Percentiles rank a stretch among this genome's conserved stretches.
phyloP scores from a whole-genome alignment of 2,329 filamentous ascomycete species.

The Annulohypoxylon truncatum region DNA sequence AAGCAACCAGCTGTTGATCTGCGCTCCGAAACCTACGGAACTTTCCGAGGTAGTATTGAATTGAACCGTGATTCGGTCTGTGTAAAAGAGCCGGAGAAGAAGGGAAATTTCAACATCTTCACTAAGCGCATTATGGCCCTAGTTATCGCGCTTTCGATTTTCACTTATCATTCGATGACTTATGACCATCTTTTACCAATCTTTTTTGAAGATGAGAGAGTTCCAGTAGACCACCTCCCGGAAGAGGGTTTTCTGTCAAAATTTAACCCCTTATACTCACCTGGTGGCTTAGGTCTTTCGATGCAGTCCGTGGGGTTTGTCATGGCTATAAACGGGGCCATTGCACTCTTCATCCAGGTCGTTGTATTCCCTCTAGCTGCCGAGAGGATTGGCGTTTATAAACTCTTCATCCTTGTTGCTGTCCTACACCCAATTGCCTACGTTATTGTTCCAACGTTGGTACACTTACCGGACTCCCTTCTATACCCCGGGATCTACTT shows the following conservation, averaged over 20 bases:
- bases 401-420: constrained; percentile 68
- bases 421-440: constrained; percentile 72
- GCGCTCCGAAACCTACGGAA: constrained; percentile 82
- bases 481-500: constrained; percentile 69
- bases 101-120: constrained; percentile 57
- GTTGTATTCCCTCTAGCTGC: constrained; percentile 72
- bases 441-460: constrained; percentile 67
- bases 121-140: constrained; percentile 76
- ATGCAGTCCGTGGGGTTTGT: constrained; percentile 71
- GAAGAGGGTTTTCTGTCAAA: constrained; percentile 43
- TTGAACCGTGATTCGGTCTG: constrained; percentile 55
- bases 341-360: constrained; percentile 69
- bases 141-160: constrained; percentile 85
- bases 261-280: constrained; percentile 64
- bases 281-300: constrained; percentile 72
- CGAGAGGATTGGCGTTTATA: constrained; percentile 67
- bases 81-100: constrained; percentile 51
- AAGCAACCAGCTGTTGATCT: constrained; percentile 79
- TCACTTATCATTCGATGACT: constrained; percentile 95
- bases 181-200: constrained; percentile 94
- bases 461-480: constrained; percentile 63
- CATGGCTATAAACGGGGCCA: constrained; percentile 68
- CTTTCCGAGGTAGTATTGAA: constrained; percentile 67
- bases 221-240: constrained; percentile 54
- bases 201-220: constrained; percentile 84